These are phyloP conservation scores for Ulota crispa DNA, from an alignment of 225 moss, liverwort and hornwort genomes.

Conservation along the genomic window DNA sequence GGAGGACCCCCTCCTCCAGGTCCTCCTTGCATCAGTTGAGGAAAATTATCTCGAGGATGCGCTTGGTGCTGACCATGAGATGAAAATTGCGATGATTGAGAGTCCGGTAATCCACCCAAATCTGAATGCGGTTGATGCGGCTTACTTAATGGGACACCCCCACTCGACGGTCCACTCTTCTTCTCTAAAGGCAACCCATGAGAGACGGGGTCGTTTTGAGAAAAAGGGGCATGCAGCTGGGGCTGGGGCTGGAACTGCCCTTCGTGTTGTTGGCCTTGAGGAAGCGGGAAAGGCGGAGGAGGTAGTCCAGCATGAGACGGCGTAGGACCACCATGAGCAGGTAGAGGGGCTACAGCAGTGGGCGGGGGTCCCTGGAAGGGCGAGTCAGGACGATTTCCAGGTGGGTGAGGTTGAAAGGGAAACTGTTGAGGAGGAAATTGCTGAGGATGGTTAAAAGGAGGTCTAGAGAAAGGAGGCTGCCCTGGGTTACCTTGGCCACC, in stretches of 20 bases:
- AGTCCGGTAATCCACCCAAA: constrained; percentile 47
- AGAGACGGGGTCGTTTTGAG: constrained; percentile 41
- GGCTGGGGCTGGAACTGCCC: constrained; percentile 58
- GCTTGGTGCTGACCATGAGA: constrained; percentile 50
- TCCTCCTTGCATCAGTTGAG: constrained; percentile 53
- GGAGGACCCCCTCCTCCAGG: constrained; percentile 47
- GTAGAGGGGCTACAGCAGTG: constrained; percentile 31
- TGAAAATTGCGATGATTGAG: constrained; percentile 40
- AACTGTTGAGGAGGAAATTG: constrained; percentile 53
- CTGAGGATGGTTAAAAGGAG: constrained; percentile 55
- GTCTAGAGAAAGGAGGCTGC: constrained; percentile 59
- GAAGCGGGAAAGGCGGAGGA: constrained; percentile 50
- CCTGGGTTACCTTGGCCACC: constrained; percentile 39
- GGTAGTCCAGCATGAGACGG: constrained; percentile 44
- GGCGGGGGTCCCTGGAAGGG: constrained; percentile 42
- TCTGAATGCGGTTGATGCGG: constrained; percentile 36
- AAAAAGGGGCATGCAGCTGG: constrained; percentile 36
- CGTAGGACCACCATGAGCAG: constrained; percentile 36
- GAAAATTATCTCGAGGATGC: constrained; percentile 51
- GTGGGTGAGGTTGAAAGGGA: constrained; percentile 50
- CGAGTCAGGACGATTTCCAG: constrained; percentile 41
- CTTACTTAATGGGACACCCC: constrained; percentile 39
- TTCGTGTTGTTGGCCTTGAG: constrained; percentile 62
- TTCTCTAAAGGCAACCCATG: constrained; percentile 35
- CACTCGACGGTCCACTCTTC: constrained; percentile 43